Evolutionary conservation across 2,329 filamentous ascomycete genomes (phyloP), one percentile per base, ranked within the genome.

Genomic region (Diaporthe sp.): DNA sequence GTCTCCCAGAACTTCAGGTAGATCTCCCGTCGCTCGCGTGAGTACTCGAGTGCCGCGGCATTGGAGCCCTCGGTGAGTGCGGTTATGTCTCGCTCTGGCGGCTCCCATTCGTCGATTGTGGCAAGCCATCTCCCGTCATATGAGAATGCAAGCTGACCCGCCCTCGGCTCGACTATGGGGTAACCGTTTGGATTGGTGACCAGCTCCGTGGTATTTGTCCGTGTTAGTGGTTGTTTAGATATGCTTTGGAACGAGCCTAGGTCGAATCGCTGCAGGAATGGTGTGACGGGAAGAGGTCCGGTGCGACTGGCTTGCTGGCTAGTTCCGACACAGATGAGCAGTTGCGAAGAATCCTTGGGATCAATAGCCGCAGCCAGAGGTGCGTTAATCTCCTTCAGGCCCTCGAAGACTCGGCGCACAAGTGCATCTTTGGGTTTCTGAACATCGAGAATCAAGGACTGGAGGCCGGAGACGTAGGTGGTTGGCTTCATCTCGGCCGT

Each of bases 1-100:
- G 94, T 83, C 82, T 92, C 85, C 97, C 97, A 99, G 82, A 99
- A 97, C 81, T 98, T 98, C 67, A 99, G 87, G 79, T 94, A 94
- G 0, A 95, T 90, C 81, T 98, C 96, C 57, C 89, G 89, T 76
- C 86, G 88, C 76, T 88, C 87, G 42, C 84, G 84, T 40, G 86
- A 83, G 73, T 90, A 87, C 69, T 85, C 87, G 77, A 84, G 85
- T 76, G 82, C 75, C 79, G 78, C 72, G 9, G 79, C 78, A 64
- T 80, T 83, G 70, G 83, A 81, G n/a, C 81, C 83, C 54, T 82
- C 84, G 28, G 86, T 85, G 12, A 94, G 82, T 73, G 89, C 88
- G 52, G 90, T 88, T 19, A 94, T 84, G 80, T 98, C 95, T 75
- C 89, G 86, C 17, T 86, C 84, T 13, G 94, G 91, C 1, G 95